Evolutionary conservation across 805 yeast genomes (phyloP).

Genomic region (Wickerhamomyces silvicola): DNA sequence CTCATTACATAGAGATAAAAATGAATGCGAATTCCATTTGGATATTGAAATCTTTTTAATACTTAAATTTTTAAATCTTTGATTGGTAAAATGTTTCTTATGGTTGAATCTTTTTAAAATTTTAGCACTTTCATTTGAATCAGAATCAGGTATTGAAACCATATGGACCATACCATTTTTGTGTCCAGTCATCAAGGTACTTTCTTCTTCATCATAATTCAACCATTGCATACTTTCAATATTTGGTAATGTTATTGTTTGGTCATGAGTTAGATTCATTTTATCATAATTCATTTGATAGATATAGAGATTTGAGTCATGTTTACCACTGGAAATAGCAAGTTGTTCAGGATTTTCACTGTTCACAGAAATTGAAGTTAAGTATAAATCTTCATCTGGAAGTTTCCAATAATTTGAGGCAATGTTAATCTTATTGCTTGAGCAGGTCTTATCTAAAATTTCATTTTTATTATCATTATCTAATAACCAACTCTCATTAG

Average conservation of each 20-base stretch:
- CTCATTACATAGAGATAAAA: conserved; percentile 61
- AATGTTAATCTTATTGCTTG: conserved; percentile 30
- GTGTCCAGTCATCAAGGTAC: conserved; percentile 64
- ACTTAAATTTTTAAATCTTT: conserved; percentile 9
- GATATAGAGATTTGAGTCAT: conserved; percentile 41
- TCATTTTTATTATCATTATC: conserved; percentile 21
- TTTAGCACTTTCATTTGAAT: conserved; percentile 52
- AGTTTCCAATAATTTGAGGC: conserved; percentile 23
- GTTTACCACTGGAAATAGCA: conserved; percentile 47
- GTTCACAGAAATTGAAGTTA: conserved; percentile 38
- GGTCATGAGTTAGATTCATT: conserved; percentile 45
- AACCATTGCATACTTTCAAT: conserved; percentile 51
- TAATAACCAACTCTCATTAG: conserved; percentile 19
- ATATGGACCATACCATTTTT: conserved; percentile 68
- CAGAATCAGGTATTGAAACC: conserved; percentile 56
- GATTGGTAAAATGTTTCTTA: conserved; percentile 46
- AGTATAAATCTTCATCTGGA: conserved; percentile 30
- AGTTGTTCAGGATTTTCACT: conserved; percentile 26
- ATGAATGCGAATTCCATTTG: conserved; percentile 26
- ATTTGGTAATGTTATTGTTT: conserved; percentile 52
- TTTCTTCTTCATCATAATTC: conserved; percentile 29
- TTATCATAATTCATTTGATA: conserved; percentile 37
- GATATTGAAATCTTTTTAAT: conserved; percentile 12
- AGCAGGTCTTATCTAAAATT: conserved; percentile 36
- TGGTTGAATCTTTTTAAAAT: conserved; percentile 78